Percentiles rank a stretch among this genome's conserved stretches.
These are phyloP conservation scores for Fraxinus pennsylvanica DNA, from an alignment of 257 asterid species.

Conservation along the genomic window DNA sequence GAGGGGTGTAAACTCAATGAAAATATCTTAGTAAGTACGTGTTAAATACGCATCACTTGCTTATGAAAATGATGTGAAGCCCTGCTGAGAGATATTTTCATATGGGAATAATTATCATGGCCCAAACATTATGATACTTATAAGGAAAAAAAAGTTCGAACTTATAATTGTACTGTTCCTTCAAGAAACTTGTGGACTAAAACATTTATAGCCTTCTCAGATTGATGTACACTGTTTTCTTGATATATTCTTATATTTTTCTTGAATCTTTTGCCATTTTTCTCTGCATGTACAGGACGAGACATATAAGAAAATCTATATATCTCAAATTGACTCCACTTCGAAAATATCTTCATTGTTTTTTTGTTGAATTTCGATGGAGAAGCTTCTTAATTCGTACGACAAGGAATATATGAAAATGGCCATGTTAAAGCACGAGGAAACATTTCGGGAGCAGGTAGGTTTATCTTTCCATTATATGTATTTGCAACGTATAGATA, in stretches of 20 bases:
- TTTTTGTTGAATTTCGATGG: constrained; percentile 42
- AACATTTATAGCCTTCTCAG: constrained; percentile 25
- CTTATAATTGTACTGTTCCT: background rate
- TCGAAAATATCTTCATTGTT: background rate
- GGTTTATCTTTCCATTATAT: background rate
- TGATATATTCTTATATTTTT: background rate
- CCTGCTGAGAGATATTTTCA: constrained; percentile 43
- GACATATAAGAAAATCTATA: background rate
- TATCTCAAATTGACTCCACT: background rate
- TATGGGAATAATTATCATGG: constrained; percentile 35
- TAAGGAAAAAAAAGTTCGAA: background rate
- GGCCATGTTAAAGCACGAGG: constrained; percentile 94
- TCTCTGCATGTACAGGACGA: constrained; percentile 25
- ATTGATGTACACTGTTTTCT: constrained; percentile 21
- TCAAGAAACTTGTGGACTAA: constrained; percentile 26
- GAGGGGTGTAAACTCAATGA: background rate
- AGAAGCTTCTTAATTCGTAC: constrained; percentile 59
- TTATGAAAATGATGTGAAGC: constrained; percentile 41
- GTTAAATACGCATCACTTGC: constrained; percentile 29
- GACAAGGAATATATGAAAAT: constrained; percentile 83
- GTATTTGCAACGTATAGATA: background rate
- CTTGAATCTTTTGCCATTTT: constrained; percentile 15
- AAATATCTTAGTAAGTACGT: constrained; percentile 33
- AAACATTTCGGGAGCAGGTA: constrained; percentile 89
- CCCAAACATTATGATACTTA: constrained; percentile 32